Evolutionary conservation across 1,139 yeast genomes (phyloP), one percentile per base, ranked within the genome.

Genomic region (Keqinozyma sinolaborantium): DNA sequence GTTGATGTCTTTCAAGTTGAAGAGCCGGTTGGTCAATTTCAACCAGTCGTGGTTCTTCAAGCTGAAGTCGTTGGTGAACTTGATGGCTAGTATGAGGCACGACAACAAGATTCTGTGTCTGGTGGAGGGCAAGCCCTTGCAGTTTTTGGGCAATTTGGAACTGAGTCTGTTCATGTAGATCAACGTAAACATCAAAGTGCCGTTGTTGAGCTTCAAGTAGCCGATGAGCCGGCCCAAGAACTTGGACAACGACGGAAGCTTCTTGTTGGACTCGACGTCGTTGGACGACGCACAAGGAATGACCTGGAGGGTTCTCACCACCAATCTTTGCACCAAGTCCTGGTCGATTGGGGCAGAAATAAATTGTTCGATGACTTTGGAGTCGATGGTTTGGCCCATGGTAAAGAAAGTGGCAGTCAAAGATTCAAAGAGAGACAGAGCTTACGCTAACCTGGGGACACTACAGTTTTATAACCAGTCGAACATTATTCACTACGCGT

Each of bases 31-130:
- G 13, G 90, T 80, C 56, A 81, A 79, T 42, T 70, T 72, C 24
- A 86, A 80, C 94, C 94, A 83, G 56, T 83, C 88, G 44, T 67
- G 64, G 57, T 83, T 83, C 50, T 81, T 77, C 38, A 90, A 88
- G 14, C 85, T 77, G 9, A 83, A 77, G 51, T 83, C 94, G 56
- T 83, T 83, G 61, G 80, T 84, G 56, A 69, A 79, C 55, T 83
- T 83, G 29, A 87, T 77, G 14, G 86, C 74, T 40, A 83, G 67
- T 35, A 83, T 81, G 45, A 83, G 60, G 51, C 88, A 80, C 11
- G 87, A 83, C 39, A 83, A 66, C 44, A 83, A 77, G 38, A 83
- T 79, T 49, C 94, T 69, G 56, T 83, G 92, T 50, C 86, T 70
- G 2, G 94, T 83, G 42, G 87, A 81, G 20, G 88, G 84, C 41